These are phyloP conservation scores for Liriodendron chinense DNA, from an alignment of 164 flowering plant species.

Conservation along the genomic window DNA sequence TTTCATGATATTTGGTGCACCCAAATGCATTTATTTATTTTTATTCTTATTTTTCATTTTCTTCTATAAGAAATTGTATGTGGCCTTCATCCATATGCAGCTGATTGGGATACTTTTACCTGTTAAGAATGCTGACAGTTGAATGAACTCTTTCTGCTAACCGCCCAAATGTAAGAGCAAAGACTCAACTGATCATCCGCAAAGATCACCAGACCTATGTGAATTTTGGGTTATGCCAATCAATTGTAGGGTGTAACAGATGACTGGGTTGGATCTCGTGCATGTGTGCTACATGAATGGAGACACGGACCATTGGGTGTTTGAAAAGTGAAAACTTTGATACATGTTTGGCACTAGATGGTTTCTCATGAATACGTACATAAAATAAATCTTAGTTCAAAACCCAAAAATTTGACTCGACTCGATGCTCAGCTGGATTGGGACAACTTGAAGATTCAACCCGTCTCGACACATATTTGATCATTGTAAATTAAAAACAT, in stretches of 20 bases:
- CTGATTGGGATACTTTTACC: background rate
- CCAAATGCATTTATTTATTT: too few relatives aligned
- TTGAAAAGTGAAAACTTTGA: background rate
- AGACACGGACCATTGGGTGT: too few relatives aligned
- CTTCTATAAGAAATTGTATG: too few relatives aligned
- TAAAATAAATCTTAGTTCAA: too few relatives aligned
- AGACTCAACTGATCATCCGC: background rate
- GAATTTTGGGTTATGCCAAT: background rate
- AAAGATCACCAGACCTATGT: background rate
- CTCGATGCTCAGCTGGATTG: background rate
- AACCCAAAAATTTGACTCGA: too few relatives aligned
- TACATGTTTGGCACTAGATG: too few relatives aligned
- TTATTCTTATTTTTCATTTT: too few relatives aligned
- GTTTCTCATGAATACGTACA: too few relatives aligned
- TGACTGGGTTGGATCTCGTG: background rate
- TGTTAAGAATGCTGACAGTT: background rate
- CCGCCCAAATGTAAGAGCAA: background rate
- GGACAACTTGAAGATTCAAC: background rate
- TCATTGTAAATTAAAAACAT: background rate
- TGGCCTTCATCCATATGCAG: too few relatives aligned
- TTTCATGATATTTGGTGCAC: too few relatives aligned
- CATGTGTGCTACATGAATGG: background rate
- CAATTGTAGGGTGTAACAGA: background rate
- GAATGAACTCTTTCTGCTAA: background rate
- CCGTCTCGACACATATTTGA: background rate